Conservation (phyloP, 768 basidiomycete species). For the Mycena epipterygia region DNA sequence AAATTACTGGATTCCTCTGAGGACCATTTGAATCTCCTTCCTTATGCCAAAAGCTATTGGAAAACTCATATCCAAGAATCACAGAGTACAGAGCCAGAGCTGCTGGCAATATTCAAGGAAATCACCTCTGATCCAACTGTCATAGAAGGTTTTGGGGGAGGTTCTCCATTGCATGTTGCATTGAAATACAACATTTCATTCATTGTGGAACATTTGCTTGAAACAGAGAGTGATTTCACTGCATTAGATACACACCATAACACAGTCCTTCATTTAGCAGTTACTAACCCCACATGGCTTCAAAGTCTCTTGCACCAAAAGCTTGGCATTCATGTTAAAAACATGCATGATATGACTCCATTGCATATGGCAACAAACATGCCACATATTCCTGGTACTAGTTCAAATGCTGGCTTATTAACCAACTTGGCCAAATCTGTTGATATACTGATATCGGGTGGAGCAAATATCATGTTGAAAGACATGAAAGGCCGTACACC, state of each 20-base stretch:
- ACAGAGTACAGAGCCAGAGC: conserved; percentile 11
- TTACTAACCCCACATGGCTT: conserved; percentile 20
- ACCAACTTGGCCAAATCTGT: conserved; percentile 17
- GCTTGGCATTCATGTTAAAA: conserved; percentile 14
- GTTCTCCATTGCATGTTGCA: conserved; percentile 28
- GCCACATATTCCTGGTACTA: conserved; percentile 6
- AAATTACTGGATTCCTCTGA: too few relatives aligned
- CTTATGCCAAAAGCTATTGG: conserved; percentile 29
- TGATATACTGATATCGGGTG: not conserved
- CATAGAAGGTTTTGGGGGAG: conserved; percentile 16
- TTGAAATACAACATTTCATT: conserved; percentile 26
- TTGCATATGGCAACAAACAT: conserved; percentile 25
- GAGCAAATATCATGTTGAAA: conserved; percentile 10
- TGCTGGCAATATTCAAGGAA: conserved; percentile 4
- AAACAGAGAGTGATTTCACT: not conserved
- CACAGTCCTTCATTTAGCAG: conserved; percentile 20
- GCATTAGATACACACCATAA: conserved; percentile 3
- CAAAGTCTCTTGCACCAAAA: not conserved
- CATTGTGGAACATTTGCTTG: conserved; percentile 17
- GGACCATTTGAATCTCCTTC: too few relatives aligned
- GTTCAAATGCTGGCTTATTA: not conserved
- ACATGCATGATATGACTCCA: conserved; percentile 21
- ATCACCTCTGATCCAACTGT: conserved; percentile 11
- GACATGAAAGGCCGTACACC: conserved; percentile 21
- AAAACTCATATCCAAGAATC: conserved; percentile 16